Evolutionary conservation across 1,284 basidiomycete genomes (phyloP).

Genomic region (Austroboletus novae-zelandiae): DNA sequence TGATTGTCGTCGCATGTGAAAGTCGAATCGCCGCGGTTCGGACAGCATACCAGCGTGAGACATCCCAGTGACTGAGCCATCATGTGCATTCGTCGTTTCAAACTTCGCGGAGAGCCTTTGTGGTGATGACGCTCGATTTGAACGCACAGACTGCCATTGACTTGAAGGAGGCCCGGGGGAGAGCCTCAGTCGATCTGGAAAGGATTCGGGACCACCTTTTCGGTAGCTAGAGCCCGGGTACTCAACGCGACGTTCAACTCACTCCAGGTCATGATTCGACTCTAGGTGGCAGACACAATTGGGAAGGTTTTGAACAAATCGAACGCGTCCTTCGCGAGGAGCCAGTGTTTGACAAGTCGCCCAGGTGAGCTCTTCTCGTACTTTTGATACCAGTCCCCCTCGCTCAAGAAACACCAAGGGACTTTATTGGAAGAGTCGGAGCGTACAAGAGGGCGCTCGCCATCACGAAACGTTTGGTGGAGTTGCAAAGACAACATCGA

Average conservation of each 20-base stretch:
- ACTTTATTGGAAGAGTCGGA: constrained; percentile 28
- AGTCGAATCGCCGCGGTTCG: too few relatives aligned
- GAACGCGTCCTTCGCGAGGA: constrained; percentile 53
- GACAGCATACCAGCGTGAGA: neutral
- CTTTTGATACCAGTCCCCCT: neutral
- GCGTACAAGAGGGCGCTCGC: constrained; percentile 24
- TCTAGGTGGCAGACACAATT: constrained; percentile 47
- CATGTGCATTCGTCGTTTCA: too few relatives aligned
- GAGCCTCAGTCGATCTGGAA: constrained; percentile 40
- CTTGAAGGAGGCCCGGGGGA: constrained; percentile 45
- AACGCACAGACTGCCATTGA: constrained; percentile 50
- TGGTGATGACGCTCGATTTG: constrained; percentile 27
- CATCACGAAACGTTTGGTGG: constrained; percentile 55
- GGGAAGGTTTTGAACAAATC: constrained; percentile 49
- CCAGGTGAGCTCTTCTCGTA: constrained; percentile 38
- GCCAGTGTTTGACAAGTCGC: constrained; percentile 62
- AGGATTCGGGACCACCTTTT: constrained; percentile 47
- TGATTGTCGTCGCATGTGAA: too few relatives aligned
- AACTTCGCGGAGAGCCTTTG: neutral
- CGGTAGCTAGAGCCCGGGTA: constrained; percentile 36
- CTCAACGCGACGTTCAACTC: neutral
- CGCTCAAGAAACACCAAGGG: constrained; percentile 7
- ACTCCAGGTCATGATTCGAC: neutral
- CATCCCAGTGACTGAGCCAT: too few relatives aligned
- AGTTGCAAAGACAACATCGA: constrained; percentile 49